Evolutionary conservation across 225 moss, liverwort and hornwort species (phyloP).

Genomic region (Neckera pumila): DNA sequence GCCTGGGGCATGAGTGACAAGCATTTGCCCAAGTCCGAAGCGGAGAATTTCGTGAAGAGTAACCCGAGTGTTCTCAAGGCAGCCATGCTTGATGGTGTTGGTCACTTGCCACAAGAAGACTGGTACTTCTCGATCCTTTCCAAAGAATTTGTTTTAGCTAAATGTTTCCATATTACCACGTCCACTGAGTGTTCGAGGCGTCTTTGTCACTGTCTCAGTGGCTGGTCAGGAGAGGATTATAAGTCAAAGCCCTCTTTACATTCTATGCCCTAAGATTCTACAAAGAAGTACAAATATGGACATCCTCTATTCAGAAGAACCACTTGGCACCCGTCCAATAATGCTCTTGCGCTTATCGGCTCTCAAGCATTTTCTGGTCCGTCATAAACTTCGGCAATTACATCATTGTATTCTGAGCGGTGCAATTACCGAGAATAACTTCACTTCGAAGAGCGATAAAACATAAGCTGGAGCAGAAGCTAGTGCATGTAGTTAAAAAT

Average conservation of each 20-base stretch:
- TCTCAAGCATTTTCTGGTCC: neutral
- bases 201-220: neutral
- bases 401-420: neutral
- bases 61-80: conserved; percentile 63
- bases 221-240: neutral
- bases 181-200: neutral
- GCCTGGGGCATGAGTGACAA: conserved; percentile 98
- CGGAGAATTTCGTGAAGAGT: conserved; percentile 59
- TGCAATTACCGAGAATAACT: neutral
- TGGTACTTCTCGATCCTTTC: conserved; percentile 32
- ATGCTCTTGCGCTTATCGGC: neutral
- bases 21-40: conserved; percentile 78
- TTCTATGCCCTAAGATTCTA: neutral
- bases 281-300: neutral
- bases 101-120: conserved; percentile 97
- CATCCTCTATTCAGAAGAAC: no score
- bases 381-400: neutral
- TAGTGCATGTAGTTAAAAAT: neutral
- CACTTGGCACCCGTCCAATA: neutral
- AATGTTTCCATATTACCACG: neutral
- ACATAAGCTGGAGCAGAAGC: neutral
- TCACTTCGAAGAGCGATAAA: neutral
- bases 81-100: conserved; percentile 58
- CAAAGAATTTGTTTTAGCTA: neutral
- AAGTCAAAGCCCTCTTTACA: neutral